Conservation (phyloP, 1,284 basidiomycete species). For the Cryptococcus maquisensis region DNA sequence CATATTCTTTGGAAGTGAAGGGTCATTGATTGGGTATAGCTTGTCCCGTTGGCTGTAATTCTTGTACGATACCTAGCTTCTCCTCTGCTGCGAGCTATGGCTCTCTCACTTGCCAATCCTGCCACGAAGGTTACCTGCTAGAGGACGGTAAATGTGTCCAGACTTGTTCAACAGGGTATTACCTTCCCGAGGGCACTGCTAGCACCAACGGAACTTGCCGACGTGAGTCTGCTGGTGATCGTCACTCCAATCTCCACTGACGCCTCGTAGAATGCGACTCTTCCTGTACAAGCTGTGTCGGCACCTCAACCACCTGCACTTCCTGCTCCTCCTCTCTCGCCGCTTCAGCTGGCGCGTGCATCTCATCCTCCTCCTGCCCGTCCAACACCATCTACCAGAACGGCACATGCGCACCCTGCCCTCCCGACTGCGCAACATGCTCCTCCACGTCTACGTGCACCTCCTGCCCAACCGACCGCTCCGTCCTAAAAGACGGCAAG, state of each 20-base stretch:
- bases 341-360: slow-evolving; percentile 43
- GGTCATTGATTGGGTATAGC: slow-evolving; percentile 29
- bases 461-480: slow-evolving; percentile 41
- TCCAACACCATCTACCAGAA: slow-evolving; percentile 28
- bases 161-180: slow-evolving; percentile 40
- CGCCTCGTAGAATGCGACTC: slow-evolving; percentile 42
- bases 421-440: slow-evolving; percentile 48
- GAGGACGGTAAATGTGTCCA: slow-evolving; percentile 39
- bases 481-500: slow-evolving; percentile 39
- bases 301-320: slow-evolving; percentile 37
- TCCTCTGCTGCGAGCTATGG: slow-evolving; percentile 24
- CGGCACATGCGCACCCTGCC: slow-evolving; percentile 44
- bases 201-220: slow-evolving; percentile 42
- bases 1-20: not conserved
- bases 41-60: slow-evolving; percentile 45
- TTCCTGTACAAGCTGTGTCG: slow-evolving; percentile 43
- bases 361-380: slow-evolving; percentile 36
- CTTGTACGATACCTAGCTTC: slow-evolving; percentile 46
- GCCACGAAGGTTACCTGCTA: slow-evolving; percentile 49
- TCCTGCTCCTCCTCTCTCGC: slow-evolving; percentile 30
- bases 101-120: slow-evolving; percentile 39
- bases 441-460: slow-evolving; percentile 31
- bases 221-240: slow-evolving; percentile 28
- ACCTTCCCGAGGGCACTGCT: slow-evolving; percentile 21
- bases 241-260: not conserved